These are phyloP conservation scores for Malassezia caprae DNA, from an alignment of 1,284 basidiomycete genomes.

Conservation along the genomic window DNA sequence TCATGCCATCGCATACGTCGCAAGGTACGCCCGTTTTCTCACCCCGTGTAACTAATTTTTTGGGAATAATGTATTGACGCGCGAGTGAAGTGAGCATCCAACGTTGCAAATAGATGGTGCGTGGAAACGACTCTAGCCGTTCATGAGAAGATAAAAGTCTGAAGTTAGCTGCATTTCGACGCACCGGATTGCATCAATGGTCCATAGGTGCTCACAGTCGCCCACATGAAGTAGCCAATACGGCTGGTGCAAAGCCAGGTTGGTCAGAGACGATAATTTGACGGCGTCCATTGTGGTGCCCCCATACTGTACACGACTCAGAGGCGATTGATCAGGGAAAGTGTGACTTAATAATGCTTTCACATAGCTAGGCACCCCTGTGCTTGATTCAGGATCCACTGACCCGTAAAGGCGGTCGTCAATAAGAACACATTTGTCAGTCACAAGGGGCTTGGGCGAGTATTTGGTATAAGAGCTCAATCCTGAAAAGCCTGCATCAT, in stretches of 20 bases:
- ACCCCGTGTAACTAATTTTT: slow-evolving; percentile 1
- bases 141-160: neutral
- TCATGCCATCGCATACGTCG: slow-evolving; percentile 11
- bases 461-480: slow-evolving; percentile 2
- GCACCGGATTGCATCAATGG: slow-evolving; percentile 8
- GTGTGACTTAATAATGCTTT: slow-evolving; percentile 1
- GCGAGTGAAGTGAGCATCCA: slow-evolving; percentile 12
- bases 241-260: neutral
- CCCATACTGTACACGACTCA: neutral
- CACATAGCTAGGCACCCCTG: slow-evolving; percentile 1
- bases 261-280: neutral
- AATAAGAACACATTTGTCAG: slow-evolving; percentile 8
- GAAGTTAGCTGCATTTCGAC: neutral
- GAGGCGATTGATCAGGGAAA: neutral
- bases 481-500: slow-evolving; percentile 2
- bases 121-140: neutral
- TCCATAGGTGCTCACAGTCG: slow-evolving; percentile 17
- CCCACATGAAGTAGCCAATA: slow-evolving; percentile 16
- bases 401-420: slow-evolving; percentile 1
- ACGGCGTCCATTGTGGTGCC: neutral
- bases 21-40: slow-evolving; percentile 5
- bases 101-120: slow-evolving; percentile 2
- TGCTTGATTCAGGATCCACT: neutral
- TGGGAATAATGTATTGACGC: slow-evolving; percentile 12
- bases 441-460: neutral